Evolutionary conservation across 306 rosid species (phyloP).

Genomic region (Begonia peltatifolia): DNA sequence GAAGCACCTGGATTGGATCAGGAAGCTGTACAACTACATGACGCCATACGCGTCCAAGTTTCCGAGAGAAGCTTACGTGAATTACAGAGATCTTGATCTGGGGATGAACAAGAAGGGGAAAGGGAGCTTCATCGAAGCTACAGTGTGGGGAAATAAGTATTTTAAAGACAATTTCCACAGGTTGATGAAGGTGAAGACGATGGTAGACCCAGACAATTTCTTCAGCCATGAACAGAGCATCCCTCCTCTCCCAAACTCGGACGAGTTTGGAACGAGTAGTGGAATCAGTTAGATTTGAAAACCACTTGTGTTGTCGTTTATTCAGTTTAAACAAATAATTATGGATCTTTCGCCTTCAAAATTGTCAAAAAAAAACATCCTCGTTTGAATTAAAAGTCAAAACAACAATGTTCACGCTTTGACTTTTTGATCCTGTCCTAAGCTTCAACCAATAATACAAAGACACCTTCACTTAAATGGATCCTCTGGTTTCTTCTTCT

Average conservation of each 20-base stretch:
- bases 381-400: too few relatives aligned
- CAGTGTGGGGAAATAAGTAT: constrained; percentile 62
- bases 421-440: too few relatives aligned
- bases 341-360: too few relatives aligned
- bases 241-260: constrained; percentile 33
- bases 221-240: constrained; percentile 84
- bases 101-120: constrained; percentile 33
- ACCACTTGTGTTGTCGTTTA: too few relatives aligned
- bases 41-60: constrained; percentile 43
- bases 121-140: constrained; percentile 30
- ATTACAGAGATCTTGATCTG: constrained; percentile 14
- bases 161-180: constrained; percentile 48
- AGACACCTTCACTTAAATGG: too few relatives aligned
- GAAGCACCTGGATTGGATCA: constrained; percentile 51
- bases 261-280: too few relatives aligned
- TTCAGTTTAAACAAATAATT: too few relatives aligned
- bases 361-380: too few relatives aligned
- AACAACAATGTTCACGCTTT: too few relatives aligned
- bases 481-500: too few relatives aligned
- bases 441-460: too few relatives aligned
- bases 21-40: constrained; percentile 58
- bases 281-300: too few relatives aligned
- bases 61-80: constrained; percentile 69
- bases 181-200: constrained; percentile 45
- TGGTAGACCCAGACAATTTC: constrained; percentile 67